Conservation (phyloP, 257 asterid species). For the Mitragyna speciosa region DNA sequence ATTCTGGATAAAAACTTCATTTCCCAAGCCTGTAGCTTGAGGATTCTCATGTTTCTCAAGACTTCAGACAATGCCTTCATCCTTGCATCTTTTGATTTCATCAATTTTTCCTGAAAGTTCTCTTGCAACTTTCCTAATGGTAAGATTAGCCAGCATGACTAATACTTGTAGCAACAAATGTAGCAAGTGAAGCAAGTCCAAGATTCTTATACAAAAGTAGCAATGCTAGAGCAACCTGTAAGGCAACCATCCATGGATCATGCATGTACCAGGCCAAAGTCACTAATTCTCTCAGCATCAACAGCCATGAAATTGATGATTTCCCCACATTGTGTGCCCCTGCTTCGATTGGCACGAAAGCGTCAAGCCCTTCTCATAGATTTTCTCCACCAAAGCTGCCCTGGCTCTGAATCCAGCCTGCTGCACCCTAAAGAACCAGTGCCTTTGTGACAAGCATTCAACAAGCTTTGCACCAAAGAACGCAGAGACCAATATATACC, state of each 20-base stretch:
- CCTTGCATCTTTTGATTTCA: conserved; percentile 80
- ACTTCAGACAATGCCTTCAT: conserved; percentile 92
- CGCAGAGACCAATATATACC: conserved; percentile 50
- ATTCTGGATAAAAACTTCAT: conserved; percentile 70
- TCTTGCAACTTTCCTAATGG: conserved; percentile 68
- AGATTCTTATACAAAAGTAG: conserved; percentile 61
- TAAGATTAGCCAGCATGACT: conserved; percentile 66
- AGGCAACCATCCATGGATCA: conserved; percentile 73
- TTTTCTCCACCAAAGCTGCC: conserved; percentile 71
- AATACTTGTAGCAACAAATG: conserved; percentile 54
- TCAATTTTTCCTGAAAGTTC: conserved; percentile 65
- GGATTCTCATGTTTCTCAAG: conserved; percentile 88
- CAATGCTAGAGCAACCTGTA: conserved; percentile 68
- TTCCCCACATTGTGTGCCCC: conserved; percentile 74
- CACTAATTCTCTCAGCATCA: conserved; percentile 85
- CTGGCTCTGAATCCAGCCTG: conserved; percentile 79
- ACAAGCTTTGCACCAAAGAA: conserved; percentile 65
- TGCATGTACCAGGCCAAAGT: conserved; percentile 84
- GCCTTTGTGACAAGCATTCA: conserved; percentile 72
- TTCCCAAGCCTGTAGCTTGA: conserved; percentile 96
- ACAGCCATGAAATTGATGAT: conserved; percentile 82
- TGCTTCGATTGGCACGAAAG: conserved; percentile 71
- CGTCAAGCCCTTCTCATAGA: conserved; percentile 71
- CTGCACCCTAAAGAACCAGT: conserved; percentile 70
- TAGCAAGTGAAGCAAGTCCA: conserved; percentile 73